Conservation (phyloP, 2,329 filamentous ascomycete species). For the Colletotrichum tamarilloi region DNA sequence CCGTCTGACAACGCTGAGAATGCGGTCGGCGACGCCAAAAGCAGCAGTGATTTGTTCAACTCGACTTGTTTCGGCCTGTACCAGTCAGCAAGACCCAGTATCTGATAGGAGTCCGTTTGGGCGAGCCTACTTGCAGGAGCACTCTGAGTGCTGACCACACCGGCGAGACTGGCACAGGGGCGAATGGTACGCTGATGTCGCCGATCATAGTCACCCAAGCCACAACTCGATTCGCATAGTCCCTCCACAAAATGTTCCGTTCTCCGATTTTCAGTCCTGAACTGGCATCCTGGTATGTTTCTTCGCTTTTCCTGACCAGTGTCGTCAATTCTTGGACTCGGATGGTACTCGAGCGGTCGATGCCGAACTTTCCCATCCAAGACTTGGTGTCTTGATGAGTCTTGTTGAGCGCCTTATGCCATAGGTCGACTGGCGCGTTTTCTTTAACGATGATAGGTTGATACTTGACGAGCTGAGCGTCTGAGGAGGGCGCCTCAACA, state of each 20-base stretch:
- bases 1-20: background rate
- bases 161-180: background rate
- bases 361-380: background rate
- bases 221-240: background rate
- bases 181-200: background rate
- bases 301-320: background rate
- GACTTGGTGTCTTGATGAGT: background rate
- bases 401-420: background rate
- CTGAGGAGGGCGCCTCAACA: background rate
- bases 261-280: background rate
- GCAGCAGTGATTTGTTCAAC: background rate
- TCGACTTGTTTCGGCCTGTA: background rate
- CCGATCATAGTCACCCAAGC: background rate
- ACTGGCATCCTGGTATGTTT: background rate
- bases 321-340: background rate
- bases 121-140: background rate
- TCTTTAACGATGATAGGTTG: background rate
- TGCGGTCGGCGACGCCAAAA: background rate
- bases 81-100: fast-evolving
- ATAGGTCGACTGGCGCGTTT: background rate
- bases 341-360: background rate
- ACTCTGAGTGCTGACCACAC: background rate
- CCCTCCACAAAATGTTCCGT: background rate
- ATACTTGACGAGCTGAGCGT: background rate
- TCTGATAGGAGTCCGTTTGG: no score